Base-by-base conservation (phyloP, 75 land plant species). In the Cryptomeria japonica region DNA sequence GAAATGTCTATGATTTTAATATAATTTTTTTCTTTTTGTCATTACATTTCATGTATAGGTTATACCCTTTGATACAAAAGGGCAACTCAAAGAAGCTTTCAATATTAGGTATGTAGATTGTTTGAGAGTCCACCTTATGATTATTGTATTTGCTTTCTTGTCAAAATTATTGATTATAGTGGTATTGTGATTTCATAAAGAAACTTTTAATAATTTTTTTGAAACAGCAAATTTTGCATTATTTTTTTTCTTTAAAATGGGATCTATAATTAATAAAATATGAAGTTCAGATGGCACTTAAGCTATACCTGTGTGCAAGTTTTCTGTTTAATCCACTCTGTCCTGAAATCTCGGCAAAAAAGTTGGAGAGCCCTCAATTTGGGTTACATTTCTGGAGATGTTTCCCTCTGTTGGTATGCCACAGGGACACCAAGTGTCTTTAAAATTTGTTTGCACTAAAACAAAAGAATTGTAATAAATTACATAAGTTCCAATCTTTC, bases 21-120 rank as follows among this genome's bases (percentile, higher is more conserved):
- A 46, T 82, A n/a, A n/a, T 82, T 7, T 32, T n/a, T 46, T 25
- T 42, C n/a, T 82, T 44, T 4, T 6, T 39, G 37, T 46, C 47
- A 19, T 87, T 41, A 9, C 83, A 41, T 80, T 80, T 80, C 32
- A 56, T 55, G 58, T 85, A 47, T 89, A 98, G 99, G 99, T 98
- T 68, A 98, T 98, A 90, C 99, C 99, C 8, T 97, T 98, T 87
- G 99, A 98, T 86, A 98, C 91, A 56, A 98, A 95, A 90, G 99
- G 99, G n/a, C 98, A 98, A 86, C 96, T 98, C 61, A 98, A 98
- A 89, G 99, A 98, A 87, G 99, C 99, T 44, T 98, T 98, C 87
- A 98, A 98, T 84, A 98, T 98, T 86, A 95, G 99, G 99, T 98
- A 93, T 64, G 85, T 34, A 75, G 77, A 75, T 25, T 75, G 15